Evolutionary conservation across 2,329 filamentous ascomycete genomes (phyloP), one percentile per base, ranked within the genome.

Genomic region (Colletotrichum lini): DNA sequence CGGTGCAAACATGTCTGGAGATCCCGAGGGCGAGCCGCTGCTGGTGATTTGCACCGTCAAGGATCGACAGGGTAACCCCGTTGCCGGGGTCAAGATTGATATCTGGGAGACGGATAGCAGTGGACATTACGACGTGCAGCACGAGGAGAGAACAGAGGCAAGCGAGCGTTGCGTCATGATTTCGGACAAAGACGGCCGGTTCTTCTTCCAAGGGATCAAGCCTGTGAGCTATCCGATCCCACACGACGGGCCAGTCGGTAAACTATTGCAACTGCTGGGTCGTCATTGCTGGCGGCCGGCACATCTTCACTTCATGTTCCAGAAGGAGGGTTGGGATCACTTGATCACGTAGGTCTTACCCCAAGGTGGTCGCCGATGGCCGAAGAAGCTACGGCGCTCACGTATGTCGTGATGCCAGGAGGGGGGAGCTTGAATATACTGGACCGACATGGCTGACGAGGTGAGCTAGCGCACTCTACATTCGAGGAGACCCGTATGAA

Each of bases 261-360:
- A 90, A 80, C 79, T 96, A 75, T 82, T 96, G 76, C 82, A 84
- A 78, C 80, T 83, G 76, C 79, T 96, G 76, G 86, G 88, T n/a
- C 84, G 94, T n/a, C 94, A 96, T 82, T 90, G 90, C 67, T 95
- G 90, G 84, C 84, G 94, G 63, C 94, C 94, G 1, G 89, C 91
- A 23, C 94, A 96, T 80, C 89, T 96, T 86, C 94, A 96, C 80
- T 96, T 96, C 77, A 96, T 97, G 93, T 95, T 97, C 82, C 90
- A 92, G 78, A 95, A 94, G 84, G 81, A 86, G 44, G 93, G 93
- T 0, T 95, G 89, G 83, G 94, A 97, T 83, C 89, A 92, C 79
- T 82, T 97, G 76, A 92, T 96, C 78, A 97, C 94, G 93, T 95
- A 85, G 74, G 91, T 90, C 40, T 35, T 23, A 10, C 7, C 4